Percentiles rank a stretch among this genome's conserved stretches.
Evolutionary conservation across 169 alveolate species (phyloP).

Genomic region (Plasmodium malariae): DNA sequence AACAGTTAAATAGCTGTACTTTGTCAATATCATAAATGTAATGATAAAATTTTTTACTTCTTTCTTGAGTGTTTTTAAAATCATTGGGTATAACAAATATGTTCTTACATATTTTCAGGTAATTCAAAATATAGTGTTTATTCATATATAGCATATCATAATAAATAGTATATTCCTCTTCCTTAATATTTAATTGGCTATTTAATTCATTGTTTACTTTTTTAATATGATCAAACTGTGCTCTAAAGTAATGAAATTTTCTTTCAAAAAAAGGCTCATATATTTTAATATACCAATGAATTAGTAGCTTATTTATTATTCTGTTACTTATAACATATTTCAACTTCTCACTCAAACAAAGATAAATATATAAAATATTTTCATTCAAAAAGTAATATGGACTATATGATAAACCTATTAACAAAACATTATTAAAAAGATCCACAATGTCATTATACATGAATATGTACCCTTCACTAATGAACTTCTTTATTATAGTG

Average conservation of each 20-base stretch:
- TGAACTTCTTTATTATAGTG: conserved; percentile 21
- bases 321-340: conserved; percentile 8
- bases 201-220: conserved; percentile 18
- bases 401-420: conserved; percentile 5
- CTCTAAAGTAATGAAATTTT: conserved; percentile 20
- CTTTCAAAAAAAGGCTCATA: conserved; percentile 3
- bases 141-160: conserved; percentile 18
- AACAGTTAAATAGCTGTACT: not conserved
- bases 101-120: conserved; percentile 59
- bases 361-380: conserved; percentile 14
- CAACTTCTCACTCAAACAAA: conserved; percentile 36
- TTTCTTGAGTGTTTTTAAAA: conserved; percentile 5
- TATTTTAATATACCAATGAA: conserved; percentile 32
- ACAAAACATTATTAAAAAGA: conserved; percentile 24
- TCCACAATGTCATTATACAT: conserved; percentile 5
- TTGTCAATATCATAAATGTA: conserved; percentile 12
- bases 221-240: conserved; percentile 27
- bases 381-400: conserved; percentile 27
- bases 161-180: conserved; percentile 61
- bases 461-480: conserved; percentile 36
- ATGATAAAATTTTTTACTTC: not conserved
- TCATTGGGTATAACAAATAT: conserved; percentile 41
- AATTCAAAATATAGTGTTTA: conserved; percentile 26
- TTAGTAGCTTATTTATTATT: conserved; percentile 18
- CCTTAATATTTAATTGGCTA: conserved; percentile 1